Conservation (phyloP, 2,329 filamentous ascomycete genomes). For the Zasmidium angulare region DNA sequence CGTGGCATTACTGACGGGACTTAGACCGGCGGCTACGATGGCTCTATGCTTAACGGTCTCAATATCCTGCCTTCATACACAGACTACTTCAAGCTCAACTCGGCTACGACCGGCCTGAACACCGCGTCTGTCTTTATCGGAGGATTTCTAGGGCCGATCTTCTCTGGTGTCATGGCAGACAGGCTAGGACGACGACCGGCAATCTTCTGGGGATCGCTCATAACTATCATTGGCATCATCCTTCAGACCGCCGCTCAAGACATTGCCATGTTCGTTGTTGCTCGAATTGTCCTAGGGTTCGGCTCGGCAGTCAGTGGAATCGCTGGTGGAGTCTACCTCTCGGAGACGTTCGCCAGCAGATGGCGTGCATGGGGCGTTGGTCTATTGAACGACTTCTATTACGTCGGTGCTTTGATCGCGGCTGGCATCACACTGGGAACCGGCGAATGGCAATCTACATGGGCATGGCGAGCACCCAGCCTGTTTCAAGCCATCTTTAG, state of each 20-base stretch:
- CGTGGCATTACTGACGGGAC: not conserved
- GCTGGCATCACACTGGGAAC: conserved; percentile 50
- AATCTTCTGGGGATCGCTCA: conserved; percentile 43
- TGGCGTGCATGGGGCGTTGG: conserved; percentile 49
- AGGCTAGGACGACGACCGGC: conserved; percentile 45
- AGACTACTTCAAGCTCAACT: conserved; percentile 56
- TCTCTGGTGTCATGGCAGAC: conserved; percentile 46
- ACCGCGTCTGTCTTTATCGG: conserved; percentile 59
- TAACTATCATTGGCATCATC: conserved; percentile 48
- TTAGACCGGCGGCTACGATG: conserved; percentile 18
- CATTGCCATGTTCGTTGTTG: conserved; percentile 37
- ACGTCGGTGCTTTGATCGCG: conserved; percentile 45
- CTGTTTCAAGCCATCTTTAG: conserved; percentile 45
- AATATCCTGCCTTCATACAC: conserved; percentile 59
- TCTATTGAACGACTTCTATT: conserved; percentile 41
- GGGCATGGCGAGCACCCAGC: conserved; percentile 49
- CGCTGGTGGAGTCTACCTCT: conserved; percentile 50
- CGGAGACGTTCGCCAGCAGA: conserved; percentile 49
- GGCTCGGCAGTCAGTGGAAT: conserved; percentile 46
- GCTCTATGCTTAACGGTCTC: conserved; percentile 55
- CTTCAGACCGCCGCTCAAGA: conserved; percentile 52
- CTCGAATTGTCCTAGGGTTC: conserved; percentile 50
- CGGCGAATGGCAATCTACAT: conserved; percentile 43
- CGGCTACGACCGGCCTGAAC: conserved; percentile 55
- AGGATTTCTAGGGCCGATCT: conserved; percentile 41